Conservation (phyloP, 441 rosid species). For the Geranium incanum region DNA sequence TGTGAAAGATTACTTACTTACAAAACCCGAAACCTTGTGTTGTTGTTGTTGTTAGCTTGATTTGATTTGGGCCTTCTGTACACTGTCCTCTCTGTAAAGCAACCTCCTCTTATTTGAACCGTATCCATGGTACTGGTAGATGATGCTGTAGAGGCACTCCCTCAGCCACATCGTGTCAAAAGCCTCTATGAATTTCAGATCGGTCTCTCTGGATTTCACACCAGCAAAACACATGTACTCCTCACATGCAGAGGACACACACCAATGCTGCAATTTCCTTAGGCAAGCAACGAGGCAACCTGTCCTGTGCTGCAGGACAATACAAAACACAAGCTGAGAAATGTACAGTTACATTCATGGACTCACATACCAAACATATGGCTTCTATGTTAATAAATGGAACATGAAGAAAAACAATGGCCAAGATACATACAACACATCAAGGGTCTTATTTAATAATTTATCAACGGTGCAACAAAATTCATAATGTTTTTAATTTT, state of each 20-base stretch:
- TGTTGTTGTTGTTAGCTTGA: background rate
- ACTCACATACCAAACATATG: background rate
- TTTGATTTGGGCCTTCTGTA: slow-evolving; percentile 44
- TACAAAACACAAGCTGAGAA: slow-evolving; percentile 7
- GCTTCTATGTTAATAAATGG: background rate
- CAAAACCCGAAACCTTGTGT: background rate
- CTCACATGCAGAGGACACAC: slow-evolving; percentile 61
- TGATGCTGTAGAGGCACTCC: slow-evolving; percentile 60
- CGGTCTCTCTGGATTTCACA: slow-evolving; percentile 50
- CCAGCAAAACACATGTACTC: slow-evolving; percentile 72
- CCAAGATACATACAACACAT: background rate
- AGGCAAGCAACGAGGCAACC: slow-evolving; percentile 89
- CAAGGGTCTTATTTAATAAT: background rate
- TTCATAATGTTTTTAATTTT: too few relatives aligned
- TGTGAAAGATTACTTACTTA: background rate
- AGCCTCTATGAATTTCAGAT: slow-evolving; percentile 53
- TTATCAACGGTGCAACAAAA: too few relatives aligned
- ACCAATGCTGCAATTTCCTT: slow-evolving; percentile 86
- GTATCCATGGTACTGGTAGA: slow-evolving; percentile 71
- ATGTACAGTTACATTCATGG: background rate
- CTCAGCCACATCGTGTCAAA: slow-evolving; percentile 44
- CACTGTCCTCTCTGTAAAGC: slow-evolving; percentile 48
- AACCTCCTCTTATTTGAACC: slow-evolving; percentile 78
- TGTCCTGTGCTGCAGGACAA: slow-evolving; percentile 70
- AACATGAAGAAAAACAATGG: background rate